Conservation (phyloP, 352 stramenopile species). For the Globisporangium okanoganense region DNA sequence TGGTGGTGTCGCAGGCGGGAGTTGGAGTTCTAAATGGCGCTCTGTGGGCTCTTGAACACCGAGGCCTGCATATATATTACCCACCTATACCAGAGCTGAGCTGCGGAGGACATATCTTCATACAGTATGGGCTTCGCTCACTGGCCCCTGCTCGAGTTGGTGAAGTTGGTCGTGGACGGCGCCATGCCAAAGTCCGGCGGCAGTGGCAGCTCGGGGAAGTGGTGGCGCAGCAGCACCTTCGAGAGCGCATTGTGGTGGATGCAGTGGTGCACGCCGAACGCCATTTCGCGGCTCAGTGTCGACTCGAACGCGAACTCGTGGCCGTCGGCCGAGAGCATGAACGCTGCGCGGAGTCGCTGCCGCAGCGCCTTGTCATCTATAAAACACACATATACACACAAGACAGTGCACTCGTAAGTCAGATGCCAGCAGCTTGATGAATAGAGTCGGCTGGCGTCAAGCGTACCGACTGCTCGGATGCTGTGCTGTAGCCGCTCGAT, state of each 20-base stretch:
- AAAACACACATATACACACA: no score
- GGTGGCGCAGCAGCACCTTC: conserved; percentile 62
- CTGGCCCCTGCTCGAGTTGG: background rate
- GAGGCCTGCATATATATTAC: no score
- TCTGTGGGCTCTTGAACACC: no score
- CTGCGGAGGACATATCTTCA: no score
- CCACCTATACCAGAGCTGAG: no score
- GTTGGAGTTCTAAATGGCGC: no score
- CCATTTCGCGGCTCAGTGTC: conserved; percentile 69
- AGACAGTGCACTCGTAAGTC: no score
- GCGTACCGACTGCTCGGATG: conserved; percentile 25
- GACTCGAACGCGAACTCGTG: conserved; percentile 65
- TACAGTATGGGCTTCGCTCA: no score
- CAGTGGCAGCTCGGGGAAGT: conserved; percentile 51
- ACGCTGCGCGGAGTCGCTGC: conserved; percentile 40
- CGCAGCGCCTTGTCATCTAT: conserved; percentile 20
- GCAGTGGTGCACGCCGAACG: conserved; percentile 83
- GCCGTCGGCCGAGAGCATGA: conserved; percentile 79
- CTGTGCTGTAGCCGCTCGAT: conserved; percentile 46
- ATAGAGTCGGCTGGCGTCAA: background rate
- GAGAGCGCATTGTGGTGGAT: conserved; percentile 86
- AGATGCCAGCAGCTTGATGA: no score
- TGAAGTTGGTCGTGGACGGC: conserved; percentile 69
- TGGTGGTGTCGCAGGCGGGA: no score
- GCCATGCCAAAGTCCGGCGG: conserved; percentile 65